Evolutionary conservation across 805 yeast genomes (phyloP).

Genomic region (Saccharomycopsis malanga): DNA sequence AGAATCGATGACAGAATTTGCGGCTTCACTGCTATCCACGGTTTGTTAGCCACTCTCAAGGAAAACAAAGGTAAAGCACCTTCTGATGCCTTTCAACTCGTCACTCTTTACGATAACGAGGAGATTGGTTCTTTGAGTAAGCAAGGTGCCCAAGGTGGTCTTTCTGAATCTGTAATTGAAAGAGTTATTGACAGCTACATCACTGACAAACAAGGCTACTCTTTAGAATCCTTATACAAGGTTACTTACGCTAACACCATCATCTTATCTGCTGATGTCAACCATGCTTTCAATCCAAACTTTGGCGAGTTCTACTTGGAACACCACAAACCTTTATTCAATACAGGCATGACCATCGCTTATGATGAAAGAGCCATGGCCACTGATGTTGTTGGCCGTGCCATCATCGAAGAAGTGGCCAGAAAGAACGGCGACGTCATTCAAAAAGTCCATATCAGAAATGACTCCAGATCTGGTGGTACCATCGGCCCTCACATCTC

Average conservation of each 20-base stretch:
- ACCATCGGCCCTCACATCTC: slow-evolving; percentile 76
- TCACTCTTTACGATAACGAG: slow-evolving; percentile 70
- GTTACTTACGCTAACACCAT: slow-evolving; percentile 66
- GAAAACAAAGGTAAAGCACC: slow-evolving; percentile 27
- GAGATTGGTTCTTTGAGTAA: slow-evolving; percentile 78
- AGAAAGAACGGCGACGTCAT: slow-evolving; percentile 53
- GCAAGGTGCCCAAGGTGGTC: slow-evolving; percentile 77
- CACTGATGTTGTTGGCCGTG: slow-evolving; percentile 67
- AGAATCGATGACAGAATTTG: slow-evolving; percentile 82
- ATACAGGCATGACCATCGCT: slow-evolving; percentile 64
- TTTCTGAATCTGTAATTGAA: slow-evolving; percentile 56
- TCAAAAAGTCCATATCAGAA: slow-evolving; percentile 82
- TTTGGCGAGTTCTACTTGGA: slow-evolving; percentile 62
- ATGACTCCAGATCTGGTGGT: slow-evolving; percentile 81
- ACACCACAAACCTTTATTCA: slow-evolving; percentile 73
- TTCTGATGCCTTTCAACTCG: slow-evolving; percentile 43
- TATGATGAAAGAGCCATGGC: slow-evolving; percentile 81
- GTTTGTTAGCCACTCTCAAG: slow-evolving; percentile 44
- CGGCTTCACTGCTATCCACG: slow-evolving; percentile 62
- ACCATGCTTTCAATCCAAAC: slow-evolving; percentile 77
- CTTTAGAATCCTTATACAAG: slow-evolving; percentile 28
- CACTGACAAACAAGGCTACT: slow-evolving; percentile 24
- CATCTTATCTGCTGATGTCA: slow-evolving; percentile 78
- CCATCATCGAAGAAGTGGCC: slow-evolving; percentile 66
- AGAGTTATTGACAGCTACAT: slow-evolving; percentile 40